These are phyloP conservation scores for Mycena capillaripes DNA, from an alignment of 768 basidiomycete genomes.

Conservation along the genomic window DNA sequence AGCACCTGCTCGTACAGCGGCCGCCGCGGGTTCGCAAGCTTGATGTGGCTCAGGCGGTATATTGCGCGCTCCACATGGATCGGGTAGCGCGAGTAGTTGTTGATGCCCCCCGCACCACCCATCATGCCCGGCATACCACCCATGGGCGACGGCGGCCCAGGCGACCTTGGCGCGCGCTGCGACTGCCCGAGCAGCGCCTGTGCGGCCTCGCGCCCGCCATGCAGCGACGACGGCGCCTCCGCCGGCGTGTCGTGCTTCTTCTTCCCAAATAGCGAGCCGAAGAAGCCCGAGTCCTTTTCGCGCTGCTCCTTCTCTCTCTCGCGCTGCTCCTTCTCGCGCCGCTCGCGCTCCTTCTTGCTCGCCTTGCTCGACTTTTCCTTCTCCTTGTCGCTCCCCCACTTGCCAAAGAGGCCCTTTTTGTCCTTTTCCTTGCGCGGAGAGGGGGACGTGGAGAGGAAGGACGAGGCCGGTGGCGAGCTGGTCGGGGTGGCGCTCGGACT, in stretches of 20 bases:
- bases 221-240: constrained; percentile 46
- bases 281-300: constrained; percentile 86
- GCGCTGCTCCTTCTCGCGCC: constrained; percentile 59
- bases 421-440: constrained; percentile 78
- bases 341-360: constrained; percentile 59
- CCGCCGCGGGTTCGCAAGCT: constrained; percentile 95
- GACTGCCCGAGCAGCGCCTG: constrained; percentile 88
- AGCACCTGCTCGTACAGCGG: constrained; percentile 97
- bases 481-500: constrained; percentile 42
- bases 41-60: constrained; percentile 97
- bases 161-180: constrained; percentile 72
- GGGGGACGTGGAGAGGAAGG: constrained; percentile 48
- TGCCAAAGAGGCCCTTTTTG: constrained; percentile 69
- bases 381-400: constrained; percentile 69
- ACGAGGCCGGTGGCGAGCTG: constrained; percentile 48
- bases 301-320: constrained; percentile 63
- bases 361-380: constrained; percentile 54
- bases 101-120: constrained; percentile 51
- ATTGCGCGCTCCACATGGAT: constrained; percentile 99
- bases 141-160: constrained; percentile 56
- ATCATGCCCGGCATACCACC: constrained; percentile 22
- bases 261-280: constrained; percentile 92
- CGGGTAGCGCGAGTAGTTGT: constrained; percentile 86
- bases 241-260: constrained; percentile 82
- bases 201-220: constrained; percentile 86